Evolutionary conservation across 208 protist species (phyloP).

Genomic region (Vickermania ingenoplastis): DNA sequence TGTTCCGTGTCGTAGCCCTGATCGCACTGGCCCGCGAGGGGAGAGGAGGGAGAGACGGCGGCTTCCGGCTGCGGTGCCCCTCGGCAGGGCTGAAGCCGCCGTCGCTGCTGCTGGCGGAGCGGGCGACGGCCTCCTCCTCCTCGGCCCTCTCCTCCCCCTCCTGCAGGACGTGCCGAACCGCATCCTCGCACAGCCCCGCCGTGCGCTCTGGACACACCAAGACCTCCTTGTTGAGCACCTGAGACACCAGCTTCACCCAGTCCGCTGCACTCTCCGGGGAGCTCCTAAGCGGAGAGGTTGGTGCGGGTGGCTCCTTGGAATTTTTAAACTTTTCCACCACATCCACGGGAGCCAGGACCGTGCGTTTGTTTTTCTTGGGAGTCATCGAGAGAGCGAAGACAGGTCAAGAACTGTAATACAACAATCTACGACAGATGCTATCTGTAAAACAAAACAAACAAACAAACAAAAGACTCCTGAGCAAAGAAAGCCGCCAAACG

Average conservation of each 20-base stretch:
- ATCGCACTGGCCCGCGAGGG: background rate
- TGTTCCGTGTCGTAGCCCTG: background rate
- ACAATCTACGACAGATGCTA: too few species aligned
- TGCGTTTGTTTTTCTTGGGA: background rate
- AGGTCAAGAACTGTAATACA: too few species aligned
- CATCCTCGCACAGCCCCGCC: background rate
- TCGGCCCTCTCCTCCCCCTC: conserved; percentile 6
- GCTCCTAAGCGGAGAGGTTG: background rate
- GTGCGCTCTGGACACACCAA: background rate
- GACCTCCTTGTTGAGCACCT: background rate
- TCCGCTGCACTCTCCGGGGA: background rate
- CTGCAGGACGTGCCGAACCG: background rate
- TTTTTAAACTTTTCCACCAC: background rate
- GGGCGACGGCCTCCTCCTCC: background rate
- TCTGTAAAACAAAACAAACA: too few species aligned
- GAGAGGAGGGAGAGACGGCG: background rate
- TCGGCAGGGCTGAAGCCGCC: background rate
- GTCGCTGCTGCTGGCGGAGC: background rate
- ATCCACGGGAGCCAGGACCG: background rate
- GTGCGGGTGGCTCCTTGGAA: background rate
- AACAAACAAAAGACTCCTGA: too few species aligned
- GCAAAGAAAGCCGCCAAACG: too few species aligned
- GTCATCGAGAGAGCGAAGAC: too few species aligned
- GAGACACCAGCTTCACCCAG: background rate
- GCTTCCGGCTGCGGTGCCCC: background rate